Evolutionary conservation across 345 rosid species (phyloP), one percentile per base, ranked within the genome.

Genomic region (Boechera stricta): DNA sequence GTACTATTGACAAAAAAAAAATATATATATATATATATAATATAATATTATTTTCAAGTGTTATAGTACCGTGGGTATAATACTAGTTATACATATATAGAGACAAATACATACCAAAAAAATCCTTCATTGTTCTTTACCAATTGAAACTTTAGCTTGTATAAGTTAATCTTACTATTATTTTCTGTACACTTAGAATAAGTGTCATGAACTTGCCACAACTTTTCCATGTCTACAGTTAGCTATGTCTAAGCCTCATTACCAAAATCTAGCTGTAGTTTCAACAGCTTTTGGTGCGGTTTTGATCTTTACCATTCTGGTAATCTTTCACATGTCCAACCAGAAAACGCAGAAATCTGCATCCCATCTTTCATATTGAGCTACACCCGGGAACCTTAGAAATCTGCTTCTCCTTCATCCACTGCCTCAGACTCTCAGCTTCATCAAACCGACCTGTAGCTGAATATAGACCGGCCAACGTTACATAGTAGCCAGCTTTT

Each of bases 391-490:
- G 88, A 57, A 71, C 81, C 80, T 87, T 87, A 13, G 75, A 75
- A 35, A 87, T 73, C 56, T 80, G 72, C 47, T 67, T 82, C 58
- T 82, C 82, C 62, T 74, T 83, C 91, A 89, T 87, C 57, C 78
- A 48, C 54, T 72, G 78, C 62, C 88, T 83, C 39, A 87, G 65
- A 35, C 63, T 81, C 85, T 84, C 89, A 29, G 94, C 90, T 76
- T 87, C 88, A 2, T 74, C 75, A 64, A 75, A 81, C 78, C 84
- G 84, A 53, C 87, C 84, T 1, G 79, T 60, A 56, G 77, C 82
- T 9, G 89, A 83, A 75, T 82, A 87, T 5, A 87, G 59, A 70
- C 83, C 85, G 5, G 90, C 79, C 68, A 89, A 82, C 33, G 88
- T 84, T 26, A 87, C 89, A 66, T 85, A 87, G 67, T 82, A 80